Percentiles rank a stretch among this genome's conserved stretches.
phyloP scores from a whole-genome alignment of 2,329 filamentous ascomycete genomes.

The Fusarium keratoplasticum region DNA sequence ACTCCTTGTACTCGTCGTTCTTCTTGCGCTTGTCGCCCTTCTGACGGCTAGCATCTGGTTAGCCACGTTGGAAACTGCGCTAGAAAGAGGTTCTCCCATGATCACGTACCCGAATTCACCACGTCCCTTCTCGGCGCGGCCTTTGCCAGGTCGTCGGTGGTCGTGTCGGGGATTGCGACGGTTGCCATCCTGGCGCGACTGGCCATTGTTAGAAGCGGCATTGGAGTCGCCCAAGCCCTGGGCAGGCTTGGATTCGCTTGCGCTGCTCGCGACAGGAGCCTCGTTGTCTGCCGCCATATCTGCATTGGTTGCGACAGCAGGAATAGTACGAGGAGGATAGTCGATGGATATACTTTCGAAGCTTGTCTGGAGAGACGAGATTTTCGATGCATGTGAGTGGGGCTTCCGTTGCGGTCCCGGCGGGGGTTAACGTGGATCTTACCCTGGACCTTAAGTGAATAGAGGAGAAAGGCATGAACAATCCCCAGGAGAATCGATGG shows the following conservation, averaged over 20 bases:
- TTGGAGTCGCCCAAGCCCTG: conserved; percentile 37
- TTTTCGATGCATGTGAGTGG: conserved; percentile 37
- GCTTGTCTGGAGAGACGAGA: conserved; percentile 29
- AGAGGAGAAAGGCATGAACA: background rate
- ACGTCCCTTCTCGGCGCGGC: conserved; percentile 47
- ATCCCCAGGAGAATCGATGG: background rate
- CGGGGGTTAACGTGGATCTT: conserved; percentile 19
- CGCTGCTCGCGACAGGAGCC: conserved; percentile 43
- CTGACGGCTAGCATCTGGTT: conserved; percentile 51
- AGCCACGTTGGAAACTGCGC: conserved; percentile 47
- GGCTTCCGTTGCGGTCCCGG: conserved; percentile 38
- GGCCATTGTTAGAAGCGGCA: conserved; percentile 24
- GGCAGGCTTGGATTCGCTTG: conserved; percentile 25
- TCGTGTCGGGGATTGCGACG: conserved; percentile 47
- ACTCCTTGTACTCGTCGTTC: conserved; percentile 55
- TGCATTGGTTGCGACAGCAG: conserved; percentile 45
- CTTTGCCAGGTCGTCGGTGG: conserved; percentile 44
- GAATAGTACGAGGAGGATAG: background rate
- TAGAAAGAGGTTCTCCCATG: background rate
- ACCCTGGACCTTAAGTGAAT: conserved; percentile 17
- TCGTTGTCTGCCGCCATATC: conserved; percentile 49
- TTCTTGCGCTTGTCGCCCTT: conserved; percentile 54
- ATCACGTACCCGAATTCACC: conserved; percentile 46
- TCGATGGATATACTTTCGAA: conserved; percentile 22
- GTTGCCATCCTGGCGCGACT: conserved; percentile 37